A percentile compares a stretch with the other conserved stretches of the same genome.
These are phyloP conservation scores for Solanum chaucha DNA, from an alignment of 257 asterid genomes.

Conservation along the genomic window DNA sequence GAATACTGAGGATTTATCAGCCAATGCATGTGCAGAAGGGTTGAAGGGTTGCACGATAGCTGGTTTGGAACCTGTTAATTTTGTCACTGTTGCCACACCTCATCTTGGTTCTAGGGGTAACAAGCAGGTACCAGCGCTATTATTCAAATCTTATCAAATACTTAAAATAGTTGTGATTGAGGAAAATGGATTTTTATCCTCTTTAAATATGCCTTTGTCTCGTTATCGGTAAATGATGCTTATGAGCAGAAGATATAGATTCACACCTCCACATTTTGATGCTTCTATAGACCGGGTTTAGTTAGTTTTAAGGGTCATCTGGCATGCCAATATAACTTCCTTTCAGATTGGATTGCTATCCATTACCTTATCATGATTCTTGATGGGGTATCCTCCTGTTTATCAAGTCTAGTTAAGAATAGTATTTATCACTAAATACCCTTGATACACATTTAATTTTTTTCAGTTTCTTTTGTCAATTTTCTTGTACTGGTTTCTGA, in stretches of 20 bases:
- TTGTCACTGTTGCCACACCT: constrained; percentile 89
- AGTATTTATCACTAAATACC: background rate
- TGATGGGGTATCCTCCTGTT: background rate
- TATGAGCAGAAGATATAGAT: background rate
- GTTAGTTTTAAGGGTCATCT: background rate
- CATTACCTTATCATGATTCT: background rate
- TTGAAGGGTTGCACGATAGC: constrained; percentile 59
- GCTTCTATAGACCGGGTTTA: background rate
- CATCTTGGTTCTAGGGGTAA: constrained; percentile 99
- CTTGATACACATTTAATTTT: background rate
- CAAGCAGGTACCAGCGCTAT: constrained; percentile 46
- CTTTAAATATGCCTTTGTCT: background rate
- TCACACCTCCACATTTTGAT: background rate
- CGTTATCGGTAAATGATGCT: background rate
- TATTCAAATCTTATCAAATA: background rate
- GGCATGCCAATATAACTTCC: background rate
- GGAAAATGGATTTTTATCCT: background rate
- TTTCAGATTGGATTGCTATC: background rate
- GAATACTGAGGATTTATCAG: constrained; percentile 29
- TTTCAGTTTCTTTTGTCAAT: background rate
- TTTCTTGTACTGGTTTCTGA: background rate
- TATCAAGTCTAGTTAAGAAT: background rate
- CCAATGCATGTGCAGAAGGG: constrained; percentile 23
- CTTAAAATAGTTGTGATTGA: background rate
- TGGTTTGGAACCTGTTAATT: constrained; percentile 76